Conservation (phyloP, 106 monocot species). For the Acorus calamus region DNA sequence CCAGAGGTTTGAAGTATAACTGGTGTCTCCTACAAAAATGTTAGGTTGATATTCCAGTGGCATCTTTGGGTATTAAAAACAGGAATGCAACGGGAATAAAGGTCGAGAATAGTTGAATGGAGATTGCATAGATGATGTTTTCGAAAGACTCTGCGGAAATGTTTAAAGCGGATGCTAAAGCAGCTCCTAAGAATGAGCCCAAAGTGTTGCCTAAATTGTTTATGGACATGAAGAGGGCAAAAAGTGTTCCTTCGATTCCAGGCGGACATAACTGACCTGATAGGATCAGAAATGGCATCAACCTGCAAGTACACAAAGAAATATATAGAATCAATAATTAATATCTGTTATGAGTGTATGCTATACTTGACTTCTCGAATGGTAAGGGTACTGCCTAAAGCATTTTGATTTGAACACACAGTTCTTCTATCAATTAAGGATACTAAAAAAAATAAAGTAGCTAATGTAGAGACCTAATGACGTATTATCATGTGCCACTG, state of each 20-base stretch:
- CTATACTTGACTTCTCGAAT: too few species aligned
- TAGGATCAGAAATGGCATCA: conserved; percentile 80
- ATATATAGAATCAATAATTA: background rate
- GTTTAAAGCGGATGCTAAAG: conserved; percentile 43
- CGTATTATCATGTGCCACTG: too few species aligned
- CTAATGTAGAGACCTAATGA: too few species aligned
- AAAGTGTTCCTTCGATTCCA: conserved; percentile 83
- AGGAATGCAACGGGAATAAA: conserved; percentile 52
- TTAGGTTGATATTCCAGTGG: conserved; percentile 34
- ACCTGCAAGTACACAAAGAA: conserved; percentile 23
- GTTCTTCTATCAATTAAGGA: too few species aligned
- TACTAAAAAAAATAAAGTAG: too few species aligned
- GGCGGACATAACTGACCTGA: conserved; percentile 76
- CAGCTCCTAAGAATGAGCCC: conserved; percentile 64
- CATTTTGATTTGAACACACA: too few species aligned
- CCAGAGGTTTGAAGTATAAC: too few species aligned
- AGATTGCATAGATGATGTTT: conserved; percentile 39
- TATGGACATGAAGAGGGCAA: conserved; percentile 87
- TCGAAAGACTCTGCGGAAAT: conserved; percentile 53
- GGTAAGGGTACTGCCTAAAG: too few species aligned
- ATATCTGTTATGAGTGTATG: too few species aligned
- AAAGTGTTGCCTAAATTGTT: conserved; percentile 59
- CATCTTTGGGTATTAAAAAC: conserved; percentile 66
- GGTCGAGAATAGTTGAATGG: conserved; percentile 35
- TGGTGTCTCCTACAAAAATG: too few species aligned